Conservation (phyloP, 768 basidiomycete species). For the Suillus clintonianus region DNA sequence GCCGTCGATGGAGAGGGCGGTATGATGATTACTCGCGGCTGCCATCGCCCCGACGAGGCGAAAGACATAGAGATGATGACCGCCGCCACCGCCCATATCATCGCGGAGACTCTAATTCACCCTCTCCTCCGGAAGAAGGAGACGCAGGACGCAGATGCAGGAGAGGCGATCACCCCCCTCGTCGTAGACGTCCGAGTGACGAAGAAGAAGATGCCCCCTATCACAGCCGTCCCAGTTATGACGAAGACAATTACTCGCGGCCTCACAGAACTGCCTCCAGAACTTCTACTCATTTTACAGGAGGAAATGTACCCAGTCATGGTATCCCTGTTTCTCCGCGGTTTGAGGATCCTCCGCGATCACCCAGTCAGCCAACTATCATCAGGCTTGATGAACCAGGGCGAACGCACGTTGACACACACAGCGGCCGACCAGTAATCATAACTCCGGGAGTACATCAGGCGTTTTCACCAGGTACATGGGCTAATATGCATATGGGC, state of each 20-base stretch:
- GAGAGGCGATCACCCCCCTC: neutral
- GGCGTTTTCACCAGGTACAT: conserved; percentile 17
- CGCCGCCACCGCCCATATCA: neutral
- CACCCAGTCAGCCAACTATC: conserved; percentile 29
- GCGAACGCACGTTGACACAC: neutral
- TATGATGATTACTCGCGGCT: neutral
- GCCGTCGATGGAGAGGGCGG: conserved; percentile 6
- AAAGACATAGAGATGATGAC: neutral
- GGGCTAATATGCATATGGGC: neutral
- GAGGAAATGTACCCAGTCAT: conserved; percentile 9
- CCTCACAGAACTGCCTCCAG: conserved; percentile 8
- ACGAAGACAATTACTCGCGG: conserved; percentile 14
- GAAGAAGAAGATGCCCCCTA: neutral
- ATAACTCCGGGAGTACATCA: neutral
- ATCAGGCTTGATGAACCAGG: conserved; percentile 26
- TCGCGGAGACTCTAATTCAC: neutral
- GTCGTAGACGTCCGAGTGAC: neutral
- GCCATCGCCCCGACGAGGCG: neutral
- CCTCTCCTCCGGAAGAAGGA: neutral
- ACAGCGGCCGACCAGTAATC: neutral
- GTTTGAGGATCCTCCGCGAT: conserved; percentile 14
- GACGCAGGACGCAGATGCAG: neutral
- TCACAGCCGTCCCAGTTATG: conserved; percentile 11
- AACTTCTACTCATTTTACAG: conserved; percentile 7
- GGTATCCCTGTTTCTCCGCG: conserved; percentile 4